phyloP scores from a whole-genome alignment of 148 eudicot genomes.

The Cornus suecica region DNA sequence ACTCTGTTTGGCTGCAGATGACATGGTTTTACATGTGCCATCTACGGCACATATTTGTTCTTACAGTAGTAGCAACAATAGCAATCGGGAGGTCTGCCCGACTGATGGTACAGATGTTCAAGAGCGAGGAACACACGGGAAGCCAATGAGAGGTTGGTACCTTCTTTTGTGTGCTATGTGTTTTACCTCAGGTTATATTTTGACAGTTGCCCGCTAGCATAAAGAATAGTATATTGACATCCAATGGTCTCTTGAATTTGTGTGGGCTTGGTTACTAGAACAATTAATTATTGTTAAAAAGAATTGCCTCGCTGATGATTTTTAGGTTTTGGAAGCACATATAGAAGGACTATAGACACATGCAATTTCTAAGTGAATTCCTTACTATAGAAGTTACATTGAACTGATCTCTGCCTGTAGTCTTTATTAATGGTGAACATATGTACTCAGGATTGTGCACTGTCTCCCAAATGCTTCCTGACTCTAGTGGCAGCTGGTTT shows the following conservation, averaged over 20 bases:
- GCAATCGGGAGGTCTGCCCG: slow-evolving; percentile 21
- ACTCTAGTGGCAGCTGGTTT: not conserved
- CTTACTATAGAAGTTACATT: not conserved
- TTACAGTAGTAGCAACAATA: slow-evolving; percentile 42
- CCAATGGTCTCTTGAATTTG: not conserved
- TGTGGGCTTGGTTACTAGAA: not conserved
- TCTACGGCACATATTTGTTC: slow-evolving; percentile 22
- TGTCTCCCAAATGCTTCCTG: too few relatives aligned
- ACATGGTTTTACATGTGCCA: slow-evolving; percentile 19
- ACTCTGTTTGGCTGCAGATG: slow-evolving; percentile 25
- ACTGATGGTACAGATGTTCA: slow-evolving; percentile 13
- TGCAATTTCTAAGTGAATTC: not conserved
- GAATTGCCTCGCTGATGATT: not conserved
- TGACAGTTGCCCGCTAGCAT: not conserved
- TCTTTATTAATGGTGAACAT: too few relatives aligned
- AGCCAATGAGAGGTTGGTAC: slow-evolving; percentile 30
- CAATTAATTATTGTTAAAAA: not conserved
- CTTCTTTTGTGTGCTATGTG: not conserved
- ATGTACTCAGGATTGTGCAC: too few relatives aligned
- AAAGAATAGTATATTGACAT: not conserved
- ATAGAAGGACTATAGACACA: not conserved
- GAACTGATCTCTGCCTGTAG: not conserved
- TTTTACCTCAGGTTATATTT: not conserved
- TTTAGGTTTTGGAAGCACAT: not conserved
- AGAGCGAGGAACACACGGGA: not conserved